Conservation (phyloP, 2,329 filamentous ascomycete species). For the Fusarium acutatum region DNA sequence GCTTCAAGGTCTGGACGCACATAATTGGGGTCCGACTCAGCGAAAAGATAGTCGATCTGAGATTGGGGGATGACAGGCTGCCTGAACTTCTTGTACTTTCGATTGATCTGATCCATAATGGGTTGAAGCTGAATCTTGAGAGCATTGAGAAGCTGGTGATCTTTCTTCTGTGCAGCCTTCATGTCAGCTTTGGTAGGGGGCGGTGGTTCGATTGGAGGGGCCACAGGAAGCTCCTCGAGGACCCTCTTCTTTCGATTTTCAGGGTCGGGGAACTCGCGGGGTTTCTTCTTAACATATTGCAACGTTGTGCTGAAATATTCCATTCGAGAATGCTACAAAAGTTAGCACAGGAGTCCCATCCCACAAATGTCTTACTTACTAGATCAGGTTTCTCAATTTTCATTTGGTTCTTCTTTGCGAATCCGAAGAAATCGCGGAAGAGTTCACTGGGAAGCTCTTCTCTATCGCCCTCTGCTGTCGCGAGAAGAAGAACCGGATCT, state of each 20-base stretch:
- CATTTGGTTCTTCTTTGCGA: conserved; percentile 80
- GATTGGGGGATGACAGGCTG: conserved; percentile 78
- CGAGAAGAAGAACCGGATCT: conserved; percentile 87
- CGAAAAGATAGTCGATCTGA: conserved; percentile 82
- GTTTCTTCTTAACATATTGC: conserved; percentile 79
- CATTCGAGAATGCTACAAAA: conserved; percentile 64
- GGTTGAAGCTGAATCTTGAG: conserved; percentile 91
- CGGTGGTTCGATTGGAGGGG: conserved; percentile 74
- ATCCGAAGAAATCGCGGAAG: conserved; percentile 83
- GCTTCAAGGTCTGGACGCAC: conserved; percentile 66
- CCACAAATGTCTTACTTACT: conserved; percentile 52
- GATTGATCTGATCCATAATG: conserved; percentile 96
- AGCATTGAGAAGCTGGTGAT: conserved; percentile 83
- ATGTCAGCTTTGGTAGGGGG: conserved; percentile 79
- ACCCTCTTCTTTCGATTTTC: conserved; percentile 86
- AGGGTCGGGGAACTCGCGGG: conserved; percentile 86
- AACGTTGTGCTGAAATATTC: conserved; percentile 83
- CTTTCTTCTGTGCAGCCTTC: conserved; percentile 80
- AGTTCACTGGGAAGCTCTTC: conserved; percentile 70
- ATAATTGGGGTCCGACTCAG: conserved; percentile 80
- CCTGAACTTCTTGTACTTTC: conserved; percentile 88
- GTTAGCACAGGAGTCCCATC: background rate
- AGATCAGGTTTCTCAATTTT: conserved; percentile 72
- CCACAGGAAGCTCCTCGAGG: conserved; percentile 78
- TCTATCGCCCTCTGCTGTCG: conserved; percentile 78